phyloP scores from a whole-genome alignment of 805 yeast species.

The Kluyveromyces starmeri region DNA sequence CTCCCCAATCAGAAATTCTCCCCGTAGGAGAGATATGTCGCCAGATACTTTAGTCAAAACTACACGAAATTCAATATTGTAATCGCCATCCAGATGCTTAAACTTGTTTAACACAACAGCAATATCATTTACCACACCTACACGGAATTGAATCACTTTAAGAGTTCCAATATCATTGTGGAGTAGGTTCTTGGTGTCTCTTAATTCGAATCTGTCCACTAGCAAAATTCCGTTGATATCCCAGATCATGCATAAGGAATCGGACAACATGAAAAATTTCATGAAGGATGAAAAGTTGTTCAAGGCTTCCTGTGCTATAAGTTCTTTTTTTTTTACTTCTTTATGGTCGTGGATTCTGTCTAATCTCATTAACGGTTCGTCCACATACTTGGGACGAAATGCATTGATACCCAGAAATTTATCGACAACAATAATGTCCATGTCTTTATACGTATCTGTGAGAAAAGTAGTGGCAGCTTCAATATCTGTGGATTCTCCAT shows the following conservation, averaged over 20 bases:
- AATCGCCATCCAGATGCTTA: conserved; percentile 4
- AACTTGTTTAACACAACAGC: conserved; percentile 6
- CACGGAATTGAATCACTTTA: conserved; percentile 14
- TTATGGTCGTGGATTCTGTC: conserved; percentile 12
- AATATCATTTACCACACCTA: conserved; percentile 20
- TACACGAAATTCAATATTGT: conserved; percentile 9
- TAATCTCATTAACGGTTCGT: conserved; percentile 13
- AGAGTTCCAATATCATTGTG: conserved; percentile 8
- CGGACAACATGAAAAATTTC: conserved; percentile 19
- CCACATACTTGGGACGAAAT: conserved; percentile 19
- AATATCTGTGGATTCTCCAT: background rate
- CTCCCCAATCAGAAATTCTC: conserved; percentile 12
- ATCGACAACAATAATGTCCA: conserved; percentile 21
- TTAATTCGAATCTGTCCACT: conserved; percentile 12
- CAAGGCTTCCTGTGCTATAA: conserved; percentile 5
- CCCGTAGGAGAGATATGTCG: conserved; percentile 17
- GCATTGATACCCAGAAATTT: conserved; percentile 11
- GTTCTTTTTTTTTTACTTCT: background rate
- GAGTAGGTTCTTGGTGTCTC: conserved; percentile 7
- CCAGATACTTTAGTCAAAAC: conserved; percentile 15
- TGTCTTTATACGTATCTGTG: conserved; percentile 17
- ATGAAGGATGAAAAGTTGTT: conserved; percentile 15
- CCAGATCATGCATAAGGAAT: conserved; percentile 15
- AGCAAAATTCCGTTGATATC: conserved; percentile 20
- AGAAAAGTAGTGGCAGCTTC: conserved; percentile 16